phyloP scores from a whole-genome alignment of 495 filamentous ascomycete genomes.

The Podospora fimiseda region DNA sequence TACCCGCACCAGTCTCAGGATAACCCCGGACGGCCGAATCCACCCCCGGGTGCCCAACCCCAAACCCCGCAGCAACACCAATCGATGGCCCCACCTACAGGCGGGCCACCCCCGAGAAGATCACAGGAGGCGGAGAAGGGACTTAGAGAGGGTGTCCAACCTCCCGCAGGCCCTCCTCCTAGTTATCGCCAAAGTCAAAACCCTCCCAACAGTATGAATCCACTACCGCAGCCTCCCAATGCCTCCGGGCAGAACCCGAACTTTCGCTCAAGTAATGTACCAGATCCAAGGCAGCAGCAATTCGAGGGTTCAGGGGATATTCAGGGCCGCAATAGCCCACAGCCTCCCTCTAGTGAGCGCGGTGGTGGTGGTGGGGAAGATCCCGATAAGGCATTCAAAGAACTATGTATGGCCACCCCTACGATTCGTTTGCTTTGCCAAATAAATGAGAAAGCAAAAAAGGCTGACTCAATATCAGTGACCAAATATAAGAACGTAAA shows the following conservation, averaged over 20 bases:
- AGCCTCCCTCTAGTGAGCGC: slow-evolving; percentile 45
- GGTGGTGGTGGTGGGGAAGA: slow-evolving; percentile 51
- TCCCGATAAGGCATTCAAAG: slow-evolving; percentile 51
- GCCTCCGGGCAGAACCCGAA: slow-evolving; percentile 25
- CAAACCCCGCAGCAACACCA: slow-evolving; percentile 36
- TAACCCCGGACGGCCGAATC: slow-evolving; percentile 23
- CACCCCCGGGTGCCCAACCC: slow-evolving; percentile 20
- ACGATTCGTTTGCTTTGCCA: too few relatives aligned
- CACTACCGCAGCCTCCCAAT: slow-evolving; percentile 36
- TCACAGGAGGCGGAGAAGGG: slow-evolving; percentile 38
- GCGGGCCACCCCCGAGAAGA: slow-evolving; percentile 39
- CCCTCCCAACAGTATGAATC: slow-evolving; percentile 32
- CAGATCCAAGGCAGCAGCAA: slow-evolving; percentile 27
- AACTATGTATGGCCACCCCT: slow-evolving; percentile 51
- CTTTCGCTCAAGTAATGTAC: slow-evolving; percentile 35
- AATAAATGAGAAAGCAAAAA: not conserved
- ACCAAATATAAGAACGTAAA: slow-evolving; percentile 98
- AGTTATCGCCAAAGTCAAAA: slow-evolving; percentile 45
- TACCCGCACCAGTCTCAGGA: slow-evolving; percentile 33
- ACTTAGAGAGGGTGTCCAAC: slow-evolving; percentile 35
- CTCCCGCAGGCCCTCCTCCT: slow-evolving; percentile 41
- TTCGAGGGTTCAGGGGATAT: slow-evolving; percentile 37
- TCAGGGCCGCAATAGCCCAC: slow-evolving; percentile 56
- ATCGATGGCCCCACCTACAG: slow-evolving; percentile 46
- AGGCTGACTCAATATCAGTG: slow-evolving; percentile 44